Evolutionary conservation across 331 rosid species (phyloP), one percentile per base, ranked within the genome.

Genomic region (Stylosanthes scabra): DNA sequence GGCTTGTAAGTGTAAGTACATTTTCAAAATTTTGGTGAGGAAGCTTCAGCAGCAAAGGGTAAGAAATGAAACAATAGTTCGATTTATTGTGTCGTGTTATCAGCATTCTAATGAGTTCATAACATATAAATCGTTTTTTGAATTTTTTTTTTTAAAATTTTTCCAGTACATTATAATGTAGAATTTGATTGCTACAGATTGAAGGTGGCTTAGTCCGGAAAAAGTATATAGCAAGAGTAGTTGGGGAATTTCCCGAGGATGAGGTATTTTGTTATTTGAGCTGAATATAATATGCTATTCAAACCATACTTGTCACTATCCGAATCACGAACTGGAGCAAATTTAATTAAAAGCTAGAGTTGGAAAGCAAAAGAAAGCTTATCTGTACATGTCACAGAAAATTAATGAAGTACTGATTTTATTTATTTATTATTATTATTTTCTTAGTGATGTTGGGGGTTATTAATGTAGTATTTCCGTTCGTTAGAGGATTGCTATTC

Each of bases 221-320:
- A 73, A 96, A 90, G 78, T 92, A 92, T 63, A 82, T 92, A 62
- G 99, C 99, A 52, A 88, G 86, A 82, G 98, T 95, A 37, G 74
- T 78, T 56, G 99, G 98, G 14, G 89, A 82, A 64, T 95, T 95
- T 82, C 91, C 99, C 5, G 76, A 83, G 85, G 71, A 75, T 37
- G 88, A 86, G 97, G 97, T 90, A 90, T 51, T n/a, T 51, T 13
- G 59, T 78, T 72, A 60, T 80, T 74, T 83, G 63, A 66, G 64
- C 71, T 81, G 14, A 69, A 63, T 78, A 69, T 70, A 37, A 61
- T 61, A 66, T 80, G 78, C 13, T 70, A 41, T 50, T 70, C 13
- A 59, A 60, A 8, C 65, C 25, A n/a, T 68, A 29, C 63, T 56
- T 70, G 14, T 71, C 8, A 41, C 45, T 10, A 20, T 71, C 8